Evolutionary conservation across 345 rosid species (phyloP), one percentile per base, ranked within the genome.

Genomic region (Eucalyptus cladocalyx): DNA sequence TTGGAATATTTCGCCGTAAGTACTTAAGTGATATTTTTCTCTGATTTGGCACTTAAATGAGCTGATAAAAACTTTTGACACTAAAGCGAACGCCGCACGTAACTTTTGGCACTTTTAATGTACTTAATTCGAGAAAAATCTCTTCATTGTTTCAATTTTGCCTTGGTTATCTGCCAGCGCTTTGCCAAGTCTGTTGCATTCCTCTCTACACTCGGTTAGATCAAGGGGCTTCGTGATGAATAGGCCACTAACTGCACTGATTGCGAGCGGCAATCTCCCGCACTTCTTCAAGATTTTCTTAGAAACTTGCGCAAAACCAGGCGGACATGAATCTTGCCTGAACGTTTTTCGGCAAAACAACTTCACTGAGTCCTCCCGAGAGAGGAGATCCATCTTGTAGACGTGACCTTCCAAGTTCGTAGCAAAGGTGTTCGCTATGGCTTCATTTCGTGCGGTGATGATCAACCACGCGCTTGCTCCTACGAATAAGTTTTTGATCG

Each of bases 311-410:
- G 89, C 91, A 18, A 93, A 85, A 56, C 92, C 56, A 26, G 91
- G n/a, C 17, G 94, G 94, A 60, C 94, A 93, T 8, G 89, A 23
- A 69, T 88, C 87, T n/a, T 87, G 88, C 13, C 67, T 89, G 53
- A 92, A 92, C 10, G 92, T 91, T 88, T 92, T 93, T 88, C 83
- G 88, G 87, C 92, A 89, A 48, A 93, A 91, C 21, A 93, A 90
- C 26, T 67, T 88, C 92, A 91, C 89, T 9, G 92, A 90, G 54
- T 89, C 90, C 51, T 91, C 40, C 40, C 40, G 40, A 37, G 40
- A 37, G 40, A 37, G 40, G 40, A 92, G 92, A 87, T 89, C 80
- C 87, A 93, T 23, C 42, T 89, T 88, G 51, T 90, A 89, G 67
- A 92, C 93, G 8, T 34, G 45, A 28, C 91, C 92, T n/a, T 58